phyloP scores from a whole-genome alignment of 192 early-diverging fungal species.

The Ambispora gerdemannii region DNA sequence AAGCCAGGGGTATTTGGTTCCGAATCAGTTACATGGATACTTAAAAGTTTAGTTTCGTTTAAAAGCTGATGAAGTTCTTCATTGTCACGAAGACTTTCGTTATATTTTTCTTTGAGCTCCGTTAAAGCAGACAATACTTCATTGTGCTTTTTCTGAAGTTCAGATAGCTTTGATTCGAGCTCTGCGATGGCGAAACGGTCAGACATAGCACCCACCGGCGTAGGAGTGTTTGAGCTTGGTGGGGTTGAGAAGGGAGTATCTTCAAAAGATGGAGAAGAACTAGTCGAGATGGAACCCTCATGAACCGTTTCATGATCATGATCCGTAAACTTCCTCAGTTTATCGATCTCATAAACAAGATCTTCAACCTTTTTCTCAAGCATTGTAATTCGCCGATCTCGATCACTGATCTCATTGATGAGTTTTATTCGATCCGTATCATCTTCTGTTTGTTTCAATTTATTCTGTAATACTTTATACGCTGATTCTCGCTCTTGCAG shows the following conservation, averaged over 20 bases:
- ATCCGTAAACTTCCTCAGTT: conserved; percentile 12
- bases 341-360: background rate
- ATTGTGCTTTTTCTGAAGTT: conserved; percentile 22
- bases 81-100: conserved; percentile 24
- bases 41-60: background rate
- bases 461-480: conserved; percentile 14
- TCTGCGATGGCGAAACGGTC: background rate
- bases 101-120: conserved; percentile 26
- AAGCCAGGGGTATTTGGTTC: conserved; percentile 1
- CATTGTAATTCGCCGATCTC: conserved; percentile 17
- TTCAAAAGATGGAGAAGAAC: background rate
- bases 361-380: conserved; percentile 29
- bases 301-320: background rate
- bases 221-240: conserved; percentile 11
- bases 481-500: conserved; percentile 34
- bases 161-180: conserved; percentile 15
- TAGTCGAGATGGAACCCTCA: background rate
- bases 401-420: conserved; percentile 13
- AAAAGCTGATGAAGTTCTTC: conserved; percentile 5
- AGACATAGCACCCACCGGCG: background rate
- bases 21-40: background rate
- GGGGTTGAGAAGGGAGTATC: conserved; percentile 27
- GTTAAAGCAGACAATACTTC: background rate
- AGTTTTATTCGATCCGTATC: conserved; percentile 10
- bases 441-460: background rate